Evolutionary conservation across 169 alveolate species (phyloP).

Genomic region (Plasmodium gallinaceum): DNA sequence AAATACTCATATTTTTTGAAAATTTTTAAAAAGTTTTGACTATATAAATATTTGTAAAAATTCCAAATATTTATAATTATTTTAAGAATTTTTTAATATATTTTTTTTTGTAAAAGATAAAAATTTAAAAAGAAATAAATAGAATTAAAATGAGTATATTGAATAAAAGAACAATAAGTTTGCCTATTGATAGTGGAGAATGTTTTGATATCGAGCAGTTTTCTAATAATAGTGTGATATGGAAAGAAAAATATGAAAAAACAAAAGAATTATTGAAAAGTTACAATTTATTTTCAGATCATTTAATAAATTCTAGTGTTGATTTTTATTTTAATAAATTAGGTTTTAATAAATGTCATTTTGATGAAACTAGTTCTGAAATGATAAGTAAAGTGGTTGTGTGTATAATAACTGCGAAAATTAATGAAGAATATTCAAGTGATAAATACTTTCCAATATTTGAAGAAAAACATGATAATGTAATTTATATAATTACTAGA

Average conservation of each 20-base stretch:
- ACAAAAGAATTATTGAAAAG: constrained; percentile 34
- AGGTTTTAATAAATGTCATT: constrained; percentile 88
- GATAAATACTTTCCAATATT: constrained; percentile 87
- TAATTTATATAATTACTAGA: constrained; percentile 83
- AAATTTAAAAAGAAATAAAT: background rate
- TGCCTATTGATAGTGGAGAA: constrained; percentile 7
- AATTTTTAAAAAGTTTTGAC: too few species aligned
- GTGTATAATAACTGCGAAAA: constrained; percentile 88
- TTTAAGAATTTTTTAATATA: background rate
- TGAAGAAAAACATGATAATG: constrained; percentile 82
- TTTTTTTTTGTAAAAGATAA: background rate
- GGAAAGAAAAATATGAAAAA: constrained; percentile 64
- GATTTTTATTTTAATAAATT: constrained; percentile 86
- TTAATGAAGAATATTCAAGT: constrained; percentile 85
- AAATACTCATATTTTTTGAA: too few species aligned
- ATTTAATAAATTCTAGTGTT: constrained; percentile 79
- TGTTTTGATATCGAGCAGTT: constrained; percentile 24
- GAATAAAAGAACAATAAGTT: background rate
- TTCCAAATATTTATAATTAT: background rate
- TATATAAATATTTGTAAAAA: too few species aligned
- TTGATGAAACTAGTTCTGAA: constrained; percentile 85
- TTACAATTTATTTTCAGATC: constrained; percentile 66
- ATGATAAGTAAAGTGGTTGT: constrained; percentile 86
- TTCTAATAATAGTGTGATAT: constrained; percentile 56
- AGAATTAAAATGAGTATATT: background rate